Evolutionary conservation across 305 asterid species (phyloP), one percentile per base, ranked within the genome.

Genomic region (Rubia peregrina): DNA sequence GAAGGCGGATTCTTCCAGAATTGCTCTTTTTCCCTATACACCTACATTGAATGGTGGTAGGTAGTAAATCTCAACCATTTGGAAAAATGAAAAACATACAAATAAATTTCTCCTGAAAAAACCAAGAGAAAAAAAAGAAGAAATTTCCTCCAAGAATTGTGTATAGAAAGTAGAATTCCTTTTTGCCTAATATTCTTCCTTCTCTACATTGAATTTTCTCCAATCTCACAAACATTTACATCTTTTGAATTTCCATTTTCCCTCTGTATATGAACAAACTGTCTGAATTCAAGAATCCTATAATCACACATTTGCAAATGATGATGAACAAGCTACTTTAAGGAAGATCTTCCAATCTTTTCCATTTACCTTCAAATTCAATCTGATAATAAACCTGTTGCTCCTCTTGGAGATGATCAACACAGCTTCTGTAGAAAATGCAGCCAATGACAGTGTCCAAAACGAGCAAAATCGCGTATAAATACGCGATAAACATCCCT

Each of bases 401-500:
- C 10, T 36, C 68, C 51, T 76, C 81, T 56, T 22, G 33, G 10
- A 73, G 71, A 70, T 73, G 71, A 70, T 73, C 77, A 49, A 61
- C 68, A 51, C 90, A 83, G 62, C 77, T 83, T 73, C 71, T 72
- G 73, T 81, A 77, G 66, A 92, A 86, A 68, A 78, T 38, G 33
- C 65, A 89, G 12, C 88, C 84, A 55, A 81, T 81, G 30, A 90
- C 51, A 0, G 96, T 86, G 49, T 93, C 95, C 38, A 93, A 75
- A 65, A 90, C 86, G 0, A 89, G 69, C 38, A 90, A 77, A 73
- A 83, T 48, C 3, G 88, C 77, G 41, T 90, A 89, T 82, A 90
- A 41, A 65, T 89, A 90, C 6, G 85, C 89, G 5, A 90, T 66
- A 44, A 89, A 57, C 73, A 80, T 44, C 3, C 88, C 96, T 80